Evolutionary conservation across 768 basidiomycete species (phyloP), one percentile per base, ranked within the genome.

Genomic region (Leucosporidium scottii): DNA sequence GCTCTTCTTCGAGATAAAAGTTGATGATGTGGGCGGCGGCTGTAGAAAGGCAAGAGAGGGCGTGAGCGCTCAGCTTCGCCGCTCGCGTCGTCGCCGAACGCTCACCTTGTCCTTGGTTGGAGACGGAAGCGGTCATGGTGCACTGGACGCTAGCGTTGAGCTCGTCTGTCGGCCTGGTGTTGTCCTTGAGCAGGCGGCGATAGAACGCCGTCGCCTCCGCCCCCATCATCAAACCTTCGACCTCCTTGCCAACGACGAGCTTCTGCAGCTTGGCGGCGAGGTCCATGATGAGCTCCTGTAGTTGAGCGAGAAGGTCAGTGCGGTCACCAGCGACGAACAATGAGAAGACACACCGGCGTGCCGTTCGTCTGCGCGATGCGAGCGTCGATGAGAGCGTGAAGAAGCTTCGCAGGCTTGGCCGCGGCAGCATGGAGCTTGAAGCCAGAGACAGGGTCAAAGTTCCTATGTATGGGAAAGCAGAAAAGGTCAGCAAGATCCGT

Each of bases 221-320:
- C 3, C 39, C 39, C 39, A 44, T 44, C 39, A 13, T 44, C 30
- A 64, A 36, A 31, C 61, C 25, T 10, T 63, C 53, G 61, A 27
- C 21, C 25, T n/a, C 6, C 21, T 31, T 30, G 23, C 23, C 47
- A 18, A 25, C 27, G 27, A 31, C 30, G 55, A 56, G 27, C 63
- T 64, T 64, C 54, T 64, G 23, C 55, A 61, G 65, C 39, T 66
- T 36, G 27, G 61, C 25, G 34, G 20, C 63, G 25, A 66, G 34
- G 60, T 44, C 39, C 20, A 61, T 62, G 51, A 51, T 30, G 17
- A 64, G 39, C 39, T 44, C 39, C 39, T 44, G 39, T 44, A 44
- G 39, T 44, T 44, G 2, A 9, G 15, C 15, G 15, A 44, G 39
- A 8, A 3, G 15, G 39, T 44, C 10, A 44, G 39, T 15, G 15